Base-by-base conservation (phyloP, 768 basidiomycete genomes). In the Auricularia auricula-judae region DNA sequence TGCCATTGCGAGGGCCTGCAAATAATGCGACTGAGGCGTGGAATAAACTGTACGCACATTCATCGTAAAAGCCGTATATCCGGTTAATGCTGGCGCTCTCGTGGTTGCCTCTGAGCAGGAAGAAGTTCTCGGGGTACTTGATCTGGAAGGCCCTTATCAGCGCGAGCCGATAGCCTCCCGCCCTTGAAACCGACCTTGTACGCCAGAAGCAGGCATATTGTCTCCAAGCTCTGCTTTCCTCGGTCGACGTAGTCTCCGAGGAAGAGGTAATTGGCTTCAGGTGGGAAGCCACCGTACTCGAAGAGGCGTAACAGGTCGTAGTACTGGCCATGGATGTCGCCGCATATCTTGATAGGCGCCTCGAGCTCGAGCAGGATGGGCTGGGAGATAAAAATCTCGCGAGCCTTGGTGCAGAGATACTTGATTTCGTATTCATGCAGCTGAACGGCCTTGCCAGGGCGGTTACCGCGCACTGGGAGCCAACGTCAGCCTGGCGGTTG, bases 81-180 rank as follows among this genome's bases (percentile, higher is more conserved):
- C 96, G 84, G 82, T 98, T 99, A 81, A 99, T 98, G 76, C 92
- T 93, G 68, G 96, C 96, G 74, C 96, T 97, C 78, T 99, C 96
- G 77, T 99, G 96, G 79, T 99, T 99, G 70, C 96, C 96, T 71
- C 96, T 82, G 67, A 99, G 84, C 76, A 99, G 95, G 81, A 99
- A 99, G 81, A 99, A 99, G 82, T 99, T 99, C 85, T 99, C 96
- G 62, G 96, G 96, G 82, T 98, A 99, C 84, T 98, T 99, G 83
- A 96, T 96, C 56, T 42, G 39, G 8, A 7, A 42, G 39, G 39
- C 8, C 39, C 39, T 42, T 42, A 42, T 42, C 39, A 42, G 39
- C 39, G 39, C 39, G 12, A 42, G 39, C 39, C 7, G 12, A 42
- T 8, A 42, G 39, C 39, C 39, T 29, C 29, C 29, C 29, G 29